Evolutionary conservation across 2,329 filamentous ascomycete genomes (phyloP).

Genomic region (Hypoxylon sp.): DNA sequence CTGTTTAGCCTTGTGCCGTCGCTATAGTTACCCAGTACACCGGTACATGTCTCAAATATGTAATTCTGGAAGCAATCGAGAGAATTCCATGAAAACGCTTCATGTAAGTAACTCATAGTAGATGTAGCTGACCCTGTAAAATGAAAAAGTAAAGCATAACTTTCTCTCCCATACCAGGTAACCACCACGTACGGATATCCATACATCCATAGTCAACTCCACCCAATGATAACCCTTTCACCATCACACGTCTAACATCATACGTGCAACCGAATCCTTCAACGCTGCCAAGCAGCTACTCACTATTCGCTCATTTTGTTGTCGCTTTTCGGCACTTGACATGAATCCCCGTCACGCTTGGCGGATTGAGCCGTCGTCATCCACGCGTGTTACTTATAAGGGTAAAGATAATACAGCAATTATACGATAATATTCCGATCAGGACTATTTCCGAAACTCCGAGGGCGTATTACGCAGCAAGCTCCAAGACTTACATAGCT

Average conservation of each 20-base stretch:
- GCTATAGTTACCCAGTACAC: not conserved
- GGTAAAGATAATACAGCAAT: conserved; percentile 22
- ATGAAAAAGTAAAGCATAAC: not conserved
- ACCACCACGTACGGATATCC: not conserved
- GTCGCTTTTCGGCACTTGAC: not conserved
- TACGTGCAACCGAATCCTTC: conserved; percentile 1
- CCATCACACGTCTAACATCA: not conserved
- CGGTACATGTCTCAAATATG: not conserved
- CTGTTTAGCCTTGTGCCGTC: not conserved
- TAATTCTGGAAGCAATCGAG: not conserved
- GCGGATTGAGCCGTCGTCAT: conserved; percentile 2
- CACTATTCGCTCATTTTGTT: not conserved
- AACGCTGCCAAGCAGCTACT: not conserved
- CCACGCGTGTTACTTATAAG: conserved; percentile 13
- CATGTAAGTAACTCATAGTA: conserved; percentile 14
- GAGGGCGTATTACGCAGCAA: conserved; percentile 21
- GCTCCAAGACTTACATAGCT: conserved; percentile 31
- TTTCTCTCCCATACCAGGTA: not conserved
- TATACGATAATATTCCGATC: conserved; percentile 15
- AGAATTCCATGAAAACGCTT: conserved; percentile 14
- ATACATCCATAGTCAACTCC: not conserved
- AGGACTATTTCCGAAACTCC: conserved; percentile 36
- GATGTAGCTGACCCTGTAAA: not conserved
- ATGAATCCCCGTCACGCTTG: not conserved
- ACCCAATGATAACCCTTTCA: not conserved